Percentiles rank a stretch among this genome's conserved stretches.
These are phyloP conservation scores for Ogataea chonburiensis DNA, from an alignment of 805 yeast species.

Conservation along the genomic window DNA sequence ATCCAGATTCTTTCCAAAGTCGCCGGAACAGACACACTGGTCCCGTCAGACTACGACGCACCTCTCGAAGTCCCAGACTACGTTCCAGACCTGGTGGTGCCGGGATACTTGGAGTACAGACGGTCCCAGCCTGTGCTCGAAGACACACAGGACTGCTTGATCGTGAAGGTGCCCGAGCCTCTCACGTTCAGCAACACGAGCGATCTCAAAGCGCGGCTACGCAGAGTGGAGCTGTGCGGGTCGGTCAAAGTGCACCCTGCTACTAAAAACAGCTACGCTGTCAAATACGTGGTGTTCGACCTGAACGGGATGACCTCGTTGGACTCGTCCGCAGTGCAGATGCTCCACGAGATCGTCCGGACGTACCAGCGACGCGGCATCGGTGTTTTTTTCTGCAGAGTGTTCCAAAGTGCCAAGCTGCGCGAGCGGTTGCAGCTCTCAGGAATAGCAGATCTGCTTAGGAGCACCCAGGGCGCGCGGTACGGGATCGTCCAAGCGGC, in stretches of 20 bases:
- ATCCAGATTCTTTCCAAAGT: constrained; percentile 78
- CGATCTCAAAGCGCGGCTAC: constrained; percentile 64
- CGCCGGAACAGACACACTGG: constrained; percentile 58
- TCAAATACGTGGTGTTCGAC: constrained; percentile 66
- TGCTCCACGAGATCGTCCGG: constrained; percentile 57
- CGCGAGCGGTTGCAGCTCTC: constrained; percentile 50
- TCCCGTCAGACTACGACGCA: constrained; percentile 63
- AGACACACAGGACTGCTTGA: constrained; percentile 67
- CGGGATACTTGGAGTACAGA: constrained; percentile 9
- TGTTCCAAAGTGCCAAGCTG: constrained; percentile 48
- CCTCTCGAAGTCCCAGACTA: constrained; percentile 11
- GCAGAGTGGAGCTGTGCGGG: constrained; percentile 74
- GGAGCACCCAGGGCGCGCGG: constrained; percentile 23
- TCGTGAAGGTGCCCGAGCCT: constrained; percentile 85
- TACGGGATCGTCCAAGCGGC: constrained; percentile 34
- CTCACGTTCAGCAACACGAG: constrained; percentile 83
- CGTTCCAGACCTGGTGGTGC: constrained; percentile 18
- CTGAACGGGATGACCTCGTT: constrained; percentile 77
- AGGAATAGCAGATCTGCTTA: constrained; percentile 48
- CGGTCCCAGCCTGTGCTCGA: constrained; percentile 31
- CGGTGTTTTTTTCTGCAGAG: constrained; percentile 58
- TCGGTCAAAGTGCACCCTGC: constrained; percentile 77
- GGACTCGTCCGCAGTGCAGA: constrained; percentile 80
- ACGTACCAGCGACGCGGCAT: constrained; percentile 56
- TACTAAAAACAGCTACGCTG: constrained; percentile 33